Percentiles rank a stretch among this genome's conserved stretches.
These are phyloP conservation scores for Cladophialophora carrionii DNA, from an alignment of 2,329 filamentous ascomycete species.

Conservation along the genomic window DNA sequence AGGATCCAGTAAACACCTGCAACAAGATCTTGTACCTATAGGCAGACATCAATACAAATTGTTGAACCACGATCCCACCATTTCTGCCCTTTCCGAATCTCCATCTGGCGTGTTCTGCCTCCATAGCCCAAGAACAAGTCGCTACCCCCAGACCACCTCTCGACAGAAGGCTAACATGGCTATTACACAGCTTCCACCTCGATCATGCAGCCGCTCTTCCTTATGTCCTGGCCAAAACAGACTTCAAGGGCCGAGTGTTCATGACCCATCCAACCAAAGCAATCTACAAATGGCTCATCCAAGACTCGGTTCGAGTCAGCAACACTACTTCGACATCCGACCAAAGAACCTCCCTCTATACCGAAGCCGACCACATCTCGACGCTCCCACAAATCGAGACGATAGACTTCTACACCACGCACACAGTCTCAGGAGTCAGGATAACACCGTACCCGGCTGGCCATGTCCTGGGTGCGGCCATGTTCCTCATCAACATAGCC, in stretches of 20 bases:
- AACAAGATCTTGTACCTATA: slow-evolving; percentile 28
- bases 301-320: slow-evolving; percentile 90
- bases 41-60: slow-evolving; percentile 37
- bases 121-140: neutral
- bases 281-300: slow-evolving; percentile 99
- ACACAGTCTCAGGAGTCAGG: slow-evolving; percentile 92
- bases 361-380: slow-evolving; percentile 90
- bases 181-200: slow-evolving; percentile 78
- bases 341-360: slow-evolving; percentile 74
- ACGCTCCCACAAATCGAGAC: slow-evolving; percentile 95
- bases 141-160: neutral
- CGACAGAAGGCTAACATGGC: slow-evolving; percentile 41
- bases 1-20: slow-evolving; percentile 3
- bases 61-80: slow-evolving; percentile 32
- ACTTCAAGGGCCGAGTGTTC: slow-evolving; percentile 94
- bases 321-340: slow-evolving; percentile 67
- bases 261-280: slow-evolving; percentile 99
- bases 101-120: slow-evolving; percentile 12
- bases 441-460: slow-evolving; percentile 97
- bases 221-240: slow-evolving; percentile 96
- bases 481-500: slow-evolving; percentile 97
- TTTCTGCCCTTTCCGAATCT: slow-evolving; percentile 13
- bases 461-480: slow-evolving; percentile 95
- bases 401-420: slow-evolving; percentile 97
- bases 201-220: slow-evolving; percentile 98